Percentiles rank a stretch among this genome's conserved stretches.
Evolutionary conservation across 2,329 filamentous ascomycete species (phyloP).

Genomic region (Periconia digitata): DNA sequence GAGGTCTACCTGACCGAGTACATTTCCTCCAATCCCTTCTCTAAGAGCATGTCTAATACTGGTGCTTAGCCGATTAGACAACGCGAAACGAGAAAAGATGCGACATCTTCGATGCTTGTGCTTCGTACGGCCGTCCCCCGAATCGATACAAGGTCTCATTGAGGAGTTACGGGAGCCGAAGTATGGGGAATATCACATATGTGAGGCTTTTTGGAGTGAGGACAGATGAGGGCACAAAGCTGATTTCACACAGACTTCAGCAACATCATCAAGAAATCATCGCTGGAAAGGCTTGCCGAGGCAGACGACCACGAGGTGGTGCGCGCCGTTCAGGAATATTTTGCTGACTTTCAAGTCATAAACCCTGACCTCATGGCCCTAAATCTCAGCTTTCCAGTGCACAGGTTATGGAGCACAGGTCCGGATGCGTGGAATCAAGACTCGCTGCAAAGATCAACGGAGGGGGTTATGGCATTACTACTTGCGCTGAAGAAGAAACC

Average conservation of each 20-base stretch:
- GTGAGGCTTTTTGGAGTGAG: slow-evolving; percentile 36
- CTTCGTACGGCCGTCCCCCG: slow-evolving; percentile 87
- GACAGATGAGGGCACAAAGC: background rate
- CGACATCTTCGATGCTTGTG: slow-evolving; percentile 91
- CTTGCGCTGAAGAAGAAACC: slow-evolving; percentile 96
- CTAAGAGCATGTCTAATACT: slow-evolving; percentile 21
- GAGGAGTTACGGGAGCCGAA: slow-evolving; percentile 95
- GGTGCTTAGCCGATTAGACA: slow-evolving; percentile 71
- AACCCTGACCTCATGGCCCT: slow-evolving; percentile 92
- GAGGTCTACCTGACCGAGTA: slow-evolving; percentile 95
- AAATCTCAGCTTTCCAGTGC: slow-evolving; percentile 69
- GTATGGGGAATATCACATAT: slow-evolving; percentile 96
- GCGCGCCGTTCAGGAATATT: slow-evolving; percentile 90
- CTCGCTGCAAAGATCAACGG: slow-evolving; percentile 79
- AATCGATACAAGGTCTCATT: slow-evolving; percentile 90
- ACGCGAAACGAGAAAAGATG: slow-evolving; percentile 91
- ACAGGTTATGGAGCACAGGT: slow-evolving; percentile 76
- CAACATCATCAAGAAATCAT: slow-evolving; percentile 96
- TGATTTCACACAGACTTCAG: slow-evolving; percentile 69
- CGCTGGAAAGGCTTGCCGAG: slow-evolving; percentile 89
- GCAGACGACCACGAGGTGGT: slow-evolving; percentile 98
- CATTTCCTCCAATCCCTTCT: slow-evolving; percentile 17
- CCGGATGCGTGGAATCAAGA: slow-evolving; percentile 92
- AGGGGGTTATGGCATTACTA: slow-evolving; percentile 81
- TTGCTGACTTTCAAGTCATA: slow-evolving; percentile 92